Base-by-base conservation (phyloP, 305 asterid genomes). In the Solanum hybrid region DNA sequence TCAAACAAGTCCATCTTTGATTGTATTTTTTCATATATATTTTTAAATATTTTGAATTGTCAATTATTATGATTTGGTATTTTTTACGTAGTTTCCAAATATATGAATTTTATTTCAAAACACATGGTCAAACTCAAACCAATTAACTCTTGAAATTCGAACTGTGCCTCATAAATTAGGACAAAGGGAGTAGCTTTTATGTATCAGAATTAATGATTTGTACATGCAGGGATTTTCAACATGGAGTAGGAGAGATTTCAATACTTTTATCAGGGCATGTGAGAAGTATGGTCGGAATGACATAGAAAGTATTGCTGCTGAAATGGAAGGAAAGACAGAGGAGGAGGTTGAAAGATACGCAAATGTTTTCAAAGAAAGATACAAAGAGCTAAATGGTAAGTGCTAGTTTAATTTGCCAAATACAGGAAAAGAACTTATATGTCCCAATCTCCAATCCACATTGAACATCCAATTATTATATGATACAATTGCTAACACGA, bases 221-320 rank as follows among this genome's bases (percentile, higher is more conserved):
- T 81, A 90, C 37, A 8, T 92, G 80, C 87, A 98, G 99, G 99
- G 99, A 75, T 98, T 98, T 90, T 95, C 99, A 84, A 88, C 98
- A n/a, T 98, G 99, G 99, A 98, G 99, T 94, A 95, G 98, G 93
- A 95, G 95, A 93, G 99, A 98, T 92, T 98, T 98, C 94, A 97
- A 94, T 90, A 90, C 98, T 88, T 98, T 97, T 93, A 97, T 98
- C 93, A 94, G 99, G 95, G 98, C 99, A 75, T 97, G 99, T 91
- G 99, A 98, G 92, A 98, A 98, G 92, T 97, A 96, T 86, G 99
- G 99, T 75, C 95, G 99, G 87, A 93, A 92, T 91, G 99, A 98
- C 90, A 94, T 97, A 33, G 93, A 46, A 89, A 92, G 96, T 86
- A 98, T 98, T 92, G 98, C 99, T 87, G 92, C 96, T 87, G 99